These are phyloP conservation scores for Naganishia vishniacii DNA, from an alignment of 768 basidiomycete genomes.

Conservation along the genomic window DNA sequence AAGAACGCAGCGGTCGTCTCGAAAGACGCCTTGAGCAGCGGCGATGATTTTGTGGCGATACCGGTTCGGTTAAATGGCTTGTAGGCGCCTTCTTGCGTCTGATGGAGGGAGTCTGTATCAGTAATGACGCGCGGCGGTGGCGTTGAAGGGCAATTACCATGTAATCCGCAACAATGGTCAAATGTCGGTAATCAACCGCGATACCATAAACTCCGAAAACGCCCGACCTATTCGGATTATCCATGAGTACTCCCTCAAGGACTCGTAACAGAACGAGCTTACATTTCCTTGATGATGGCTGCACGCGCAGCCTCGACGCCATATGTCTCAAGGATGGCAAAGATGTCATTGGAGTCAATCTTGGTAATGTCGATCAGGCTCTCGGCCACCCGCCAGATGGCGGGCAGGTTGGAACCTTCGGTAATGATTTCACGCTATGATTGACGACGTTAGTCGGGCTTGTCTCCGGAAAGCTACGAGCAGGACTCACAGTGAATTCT, in stretches of 20 bases:
- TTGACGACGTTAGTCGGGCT: neutral
- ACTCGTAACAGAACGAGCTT: conserved; percentile 34
- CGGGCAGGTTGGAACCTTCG: conserved; percentile 88
- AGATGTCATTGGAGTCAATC: conserved; percentile 91
- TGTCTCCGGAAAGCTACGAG: too few species aligned
- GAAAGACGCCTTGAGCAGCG: conserved; percentile 92
- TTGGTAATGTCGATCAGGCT: conserved; percentile 65
- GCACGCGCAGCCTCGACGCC: conserved; percentile 95
- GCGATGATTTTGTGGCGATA: conserved; percentile 86
- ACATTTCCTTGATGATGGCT: conserved; percentile 83
- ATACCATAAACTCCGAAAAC: conserved; percentile 96
- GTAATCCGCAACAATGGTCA: conserved; percentile 96
- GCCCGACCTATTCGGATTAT: conserved; percentile 42
- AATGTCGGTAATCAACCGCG: conserved; percentile 84
- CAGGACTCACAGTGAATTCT: conserved; percentile 43
- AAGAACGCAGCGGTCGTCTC: conserved; percentile 92
- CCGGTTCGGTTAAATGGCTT: conserved; percentile 97
- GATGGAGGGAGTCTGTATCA: neutral
- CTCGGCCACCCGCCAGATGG: conserved; percentile 66
- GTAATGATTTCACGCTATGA: conserved; percentile 61
- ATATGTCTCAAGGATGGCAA: conserved; percentile 81
- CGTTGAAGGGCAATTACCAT: conserved; percentile 66
- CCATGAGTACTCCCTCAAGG: neutral
- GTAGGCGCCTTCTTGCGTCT: conserved; percentile 98
- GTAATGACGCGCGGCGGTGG: neutral